Conservation (phyloP, 2,329 filamentous ascomycete species). For the Stachybotrys chlorohalonatus region DNA sequence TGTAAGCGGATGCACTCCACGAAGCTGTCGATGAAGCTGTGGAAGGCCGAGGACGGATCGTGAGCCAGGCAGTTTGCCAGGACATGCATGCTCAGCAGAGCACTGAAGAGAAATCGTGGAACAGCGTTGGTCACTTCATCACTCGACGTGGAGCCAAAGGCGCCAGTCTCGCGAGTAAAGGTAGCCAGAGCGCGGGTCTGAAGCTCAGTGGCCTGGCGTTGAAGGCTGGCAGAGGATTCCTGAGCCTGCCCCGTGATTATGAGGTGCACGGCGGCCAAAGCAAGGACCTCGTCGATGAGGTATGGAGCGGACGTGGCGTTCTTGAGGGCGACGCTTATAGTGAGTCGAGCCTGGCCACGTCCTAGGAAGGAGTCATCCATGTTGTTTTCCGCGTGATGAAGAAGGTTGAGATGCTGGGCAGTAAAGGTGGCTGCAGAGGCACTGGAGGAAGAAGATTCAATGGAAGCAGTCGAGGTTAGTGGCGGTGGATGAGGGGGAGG, state of each 20-base stretch:
- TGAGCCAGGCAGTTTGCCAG: slow-evolving; percentile 36
- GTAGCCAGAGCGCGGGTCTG: slow-evolving; percentile 32
- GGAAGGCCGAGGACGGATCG: slow-evolving; percentile 24
- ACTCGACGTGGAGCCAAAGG: slow-evolving; percentile 5
- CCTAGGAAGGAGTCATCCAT: slow-evolving; percentile 13
- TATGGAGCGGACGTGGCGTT: slow-evolving; percentile 28
- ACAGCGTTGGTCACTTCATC: slow-evolving; percentile 19
- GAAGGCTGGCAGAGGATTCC: slow-evolving; percentile 11
- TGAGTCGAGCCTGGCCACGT: slow-evolving; percentile 9
- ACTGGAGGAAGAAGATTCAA: slow-evolving; percentile 7
- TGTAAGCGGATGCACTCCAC: slow-evolving; percentile 32
- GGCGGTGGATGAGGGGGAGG: slow-evolving; percentile 2
- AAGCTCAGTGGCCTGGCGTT: slow-evolving; percentile 30
- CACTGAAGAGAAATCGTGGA: slow-evolving; percentile 35
- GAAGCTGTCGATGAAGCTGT: slow-evolving; percentile 29
- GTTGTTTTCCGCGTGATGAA: slow-evolving; percentile 24
- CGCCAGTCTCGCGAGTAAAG: slow-evolving; percentile 21
- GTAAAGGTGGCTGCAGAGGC: slow-evolving; percentile 17
- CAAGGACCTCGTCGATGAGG: slow-evolving; percentile 37
- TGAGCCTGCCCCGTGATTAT: background rate
- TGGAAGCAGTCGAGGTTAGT: slow-evolving; percentile 12
- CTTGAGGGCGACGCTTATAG: slow-evolving; percentile 21
- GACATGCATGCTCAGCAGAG: slow-evolving; percentile 33
- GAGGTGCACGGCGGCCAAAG: slow-evolving; percentile 33
- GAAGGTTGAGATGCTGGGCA: slow-evolving; percentile 28